phyloP scores from a whole-genome alignment of 23 red algal genomes.

The Gracilaria domingensis region DNA sequence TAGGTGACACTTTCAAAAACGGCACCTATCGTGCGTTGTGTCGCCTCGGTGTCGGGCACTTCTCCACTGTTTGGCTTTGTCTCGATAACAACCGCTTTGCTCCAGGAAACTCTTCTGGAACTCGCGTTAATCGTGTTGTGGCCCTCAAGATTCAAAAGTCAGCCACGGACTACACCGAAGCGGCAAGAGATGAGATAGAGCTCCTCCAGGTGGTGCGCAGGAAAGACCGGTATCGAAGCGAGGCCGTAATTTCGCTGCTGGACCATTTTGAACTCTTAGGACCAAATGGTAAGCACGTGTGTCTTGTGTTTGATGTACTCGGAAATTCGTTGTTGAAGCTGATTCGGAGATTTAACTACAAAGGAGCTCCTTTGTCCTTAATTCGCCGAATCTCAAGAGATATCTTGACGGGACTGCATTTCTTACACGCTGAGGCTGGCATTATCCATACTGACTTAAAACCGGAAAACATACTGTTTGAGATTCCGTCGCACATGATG shows the following conservation, averaged over 20 bases:
- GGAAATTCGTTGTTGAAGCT: conserved; percentile 80
- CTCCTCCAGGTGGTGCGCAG: conserved; percentile 59
- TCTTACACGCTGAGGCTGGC: conserved; percentile 72
- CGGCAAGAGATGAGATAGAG: conserved; percentile 92
- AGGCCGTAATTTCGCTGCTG: conserved; percentile 76
- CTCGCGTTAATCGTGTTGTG: conserved; percentile 45
- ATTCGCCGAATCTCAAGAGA: conserved; percentile 69
- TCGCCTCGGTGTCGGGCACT: conserved; percentile 92
- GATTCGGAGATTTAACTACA: conserved; percentile 81
- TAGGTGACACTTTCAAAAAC: conserved; percentile 87
- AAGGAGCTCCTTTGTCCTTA: conserved; percentile 65
- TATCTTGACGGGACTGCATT: conserved; percentile 82
- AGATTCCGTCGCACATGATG: conserved; percentile 46
- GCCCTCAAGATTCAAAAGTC: conserved; percentile 97
- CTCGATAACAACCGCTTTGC: conserved; percentile 67
- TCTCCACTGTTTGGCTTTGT: conserved; percentile 93
- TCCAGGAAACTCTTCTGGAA: conserved; percentile 2
- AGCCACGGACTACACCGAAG: conserved; percentile 89
- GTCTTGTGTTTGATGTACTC: conserved; percentile 91
- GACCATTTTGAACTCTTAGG: conserved; percentile 90
- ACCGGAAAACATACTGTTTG: conserved; percentile 93
- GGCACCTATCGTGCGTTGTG: conserved; percentile 80
- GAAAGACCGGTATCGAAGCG: conserved; percentile 28
- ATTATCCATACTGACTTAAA: conserved; percentile 97
- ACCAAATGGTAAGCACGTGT: conserved; percentile 87